A percentile compares a stretch with the other conserved stretches of the same genome.
Conservation (phyloP, 139 green algal genomes). For the Tetraselmis striata region DNA sequence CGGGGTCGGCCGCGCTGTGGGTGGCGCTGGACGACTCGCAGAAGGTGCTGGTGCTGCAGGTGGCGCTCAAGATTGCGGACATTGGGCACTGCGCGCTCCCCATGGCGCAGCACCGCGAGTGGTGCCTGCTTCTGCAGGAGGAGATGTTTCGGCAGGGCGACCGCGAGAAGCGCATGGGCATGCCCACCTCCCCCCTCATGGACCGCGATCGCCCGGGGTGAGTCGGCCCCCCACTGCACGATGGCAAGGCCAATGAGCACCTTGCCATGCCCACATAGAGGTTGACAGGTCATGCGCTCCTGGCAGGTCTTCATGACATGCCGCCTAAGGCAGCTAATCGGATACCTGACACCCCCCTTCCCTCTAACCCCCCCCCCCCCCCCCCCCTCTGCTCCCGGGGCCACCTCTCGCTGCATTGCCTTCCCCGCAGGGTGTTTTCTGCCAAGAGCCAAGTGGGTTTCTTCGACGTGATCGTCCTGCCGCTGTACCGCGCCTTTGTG, state of each 20-base stretch:
- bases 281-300: too few species aligned
- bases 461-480: not conserved
- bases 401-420: not conserved
- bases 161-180: conserved; percentile 22
- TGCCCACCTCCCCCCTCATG: conserved; percentile 41
- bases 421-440: not conserved
- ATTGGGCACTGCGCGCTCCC: conserved; percentile 31
- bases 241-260: too few species aligned
- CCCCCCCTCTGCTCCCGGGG: not conserved
- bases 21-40: not conserved
- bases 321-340: too few species aligned
- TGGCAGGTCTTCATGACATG: too few species aligned
- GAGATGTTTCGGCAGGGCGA: conserved; percentile 58
- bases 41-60: conserved; percentile 25
- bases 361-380: not conserved
- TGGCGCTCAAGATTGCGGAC: conserved; percentile 52
- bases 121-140: conserved; percentile 46
- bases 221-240: not conserved
- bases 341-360: too few species aligned
- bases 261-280: too few species aligned
- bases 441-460: not conserved
- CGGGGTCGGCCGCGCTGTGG: not conserved
- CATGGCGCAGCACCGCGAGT: conserved; percentile 31
- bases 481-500: not conserved
- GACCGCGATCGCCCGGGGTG: conserved; percentile 20